Evolutionary conservation across 23 red algal genomes (phyloP), one percentile per base, ranked within the genome.

Genomic region (Cyanidiococcus yangmingshanensis): DNA sequence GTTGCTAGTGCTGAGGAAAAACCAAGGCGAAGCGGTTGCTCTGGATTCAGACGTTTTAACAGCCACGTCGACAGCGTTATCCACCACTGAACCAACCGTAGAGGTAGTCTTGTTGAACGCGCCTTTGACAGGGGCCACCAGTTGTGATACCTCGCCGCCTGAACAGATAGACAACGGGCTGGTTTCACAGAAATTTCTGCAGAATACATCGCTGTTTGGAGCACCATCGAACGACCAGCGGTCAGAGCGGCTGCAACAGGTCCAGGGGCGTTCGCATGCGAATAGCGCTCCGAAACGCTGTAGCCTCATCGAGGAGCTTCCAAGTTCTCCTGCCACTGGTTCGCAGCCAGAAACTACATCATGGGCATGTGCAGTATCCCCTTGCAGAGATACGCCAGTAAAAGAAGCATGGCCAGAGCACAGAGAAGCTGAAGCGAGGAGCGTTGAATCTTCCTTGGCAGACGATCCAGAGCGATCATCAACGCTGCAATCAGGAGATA

Each of bases 381-480:
- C 12, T 54, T 15, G 45, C 45, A 54, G 45, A 7, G 7, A 30
- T 35, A 32, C 12, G 63, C 32, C 63, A 71, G 32, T 35, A 71
- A 29, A 12, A 2, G 16, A 12, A 17, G 27, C 12, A 71, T 7
- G 27, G 27, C n/a, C 32, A 29, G 7, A 3, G 27, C 63, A 25
- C 21, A 25, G 12, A 35, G n/a, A 12, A 71, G n/a, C 3, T 71
- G 27, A 12, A 3, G 32, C 63, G 16, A 71, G 32, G n/a, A 25
- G 27, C 63, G 63, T 35, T 7, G 63, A 7, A 29, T 35, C 27
- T 35, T 25, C 21, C 63, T 12, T 29, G 63, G 63, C 63, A 71
- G 27, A 25, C 32, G 21, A 35, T 71, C 63, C 63, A 71, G 63
- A 32, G 63, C 63, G 7, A 71, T 2, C 63, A 71, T 71, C 27